These are phyloP conservation scores for Maudiozyma bulderi DNA, from an alignment of 805 yeast genomes.

Conservation along the genomic window DNA sequence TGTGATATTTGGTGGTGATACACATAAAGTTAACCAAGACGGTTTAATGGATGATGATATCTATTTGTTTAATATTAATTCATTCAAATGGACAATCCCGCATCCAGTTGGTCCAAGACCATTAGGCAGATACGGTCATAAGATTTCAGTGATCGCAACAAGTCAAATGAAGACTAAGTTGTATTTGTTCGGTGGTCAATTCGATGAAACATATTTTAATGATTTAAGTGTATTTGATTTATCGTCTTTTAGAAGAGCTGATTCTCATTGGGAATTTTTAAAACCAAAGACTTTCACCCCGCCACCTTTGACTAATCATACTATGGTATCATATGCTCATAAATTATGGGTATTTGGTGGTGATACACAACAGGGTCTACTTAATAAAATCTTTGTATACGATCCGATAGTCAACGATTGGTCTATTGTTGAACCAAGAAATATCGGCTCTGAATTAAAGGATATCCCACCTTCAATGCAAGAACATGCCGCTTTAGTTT, in stretches of 20 bases:
- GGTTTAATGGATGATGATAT: conserved; percentile 83
- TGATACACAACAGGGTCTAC: conserved; percentile 60
- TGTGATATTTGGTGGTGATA: conserved; percentile 94
- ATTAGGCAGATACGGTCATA: conserved; percentile 89
- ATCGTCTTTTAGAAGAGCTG: conserved; percentile 73
- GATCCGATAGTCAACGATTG: conserved; percentile 63
- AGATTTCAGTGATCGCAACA: conserved; percentile 64
- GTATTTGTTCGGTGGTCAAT: conserved; percentile 90
- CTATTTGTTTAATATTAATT: conserved; percentile 73
- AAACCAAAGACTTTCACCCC: conserved; percentile 40
- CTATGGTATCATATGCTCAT: conserved; percentile 72
- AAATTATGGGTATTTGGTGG: conserved; percentile 90
- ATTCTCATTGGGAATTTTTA: conserved; percentile 74
- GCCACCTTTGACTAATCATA: conserved; percentile 84
- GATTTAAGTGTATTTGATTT: conserved; percentile 83
- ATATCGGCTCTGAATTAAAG: conserved; percentile 13
- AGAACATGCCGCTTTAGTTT: conserved; percentile 81
- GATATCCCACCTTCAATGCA: conserved; percentile 68
- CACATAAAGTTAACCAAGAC: conserved; percentile 65
- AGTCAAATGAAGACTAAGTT: conserved; percentile 49
- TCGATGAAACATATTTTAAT: conserved; percentile 70
- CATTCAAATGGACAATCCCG: conserved; percentile 72
- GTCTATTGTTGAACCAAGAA: conserved; percentile 56
- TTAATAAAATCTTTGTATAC: conserved; percentile 70
- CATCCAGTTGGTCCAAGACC: conserved; percentile 70